Conservation (phyloP, 306 rosid species). For the Cicer pinnatifidum region DNA sequence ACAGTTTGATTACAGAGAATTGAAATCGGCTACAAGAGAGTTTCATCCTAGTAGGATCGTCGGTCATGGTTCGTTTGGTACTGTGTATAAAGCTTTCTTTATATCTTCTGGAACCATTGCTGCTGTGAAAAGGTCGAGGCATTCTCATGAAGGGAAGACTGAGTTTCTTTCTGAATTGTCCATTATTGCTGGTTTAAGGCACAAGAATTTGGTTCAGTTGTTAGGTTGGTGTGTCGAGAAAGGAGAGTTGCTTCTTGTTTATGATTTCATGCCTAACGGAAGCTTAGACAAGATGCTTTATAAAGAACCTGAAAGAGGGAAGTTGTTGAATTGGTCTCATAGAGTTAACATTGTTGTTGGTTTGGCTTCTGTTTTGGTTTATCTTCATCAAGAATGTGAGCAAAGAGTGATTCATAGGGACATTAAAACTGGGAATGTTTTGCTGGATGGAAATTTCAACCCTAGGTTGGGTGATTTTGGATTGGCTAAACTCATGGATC, state of each 20-base stretch:
- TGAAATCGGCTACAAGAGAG: conserved; percentile 63
- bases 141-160: conserved; percentile 44
- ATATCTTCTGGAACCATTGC: conserved; percentile 54
- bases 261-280: conserved; percentile 40
- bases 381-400: conserved; percentile 81
- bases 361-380: conserved; percentile 71
- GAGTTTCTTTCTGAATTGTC: conserved; percentile 38
- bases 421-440: conserved; percentile 70
- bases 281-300: conserved; percentile 50
- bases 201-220: conserved; percentile 37
- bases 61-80: conserved; percentile 78
- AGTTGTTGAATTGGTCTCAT: conserved; percentile 58
- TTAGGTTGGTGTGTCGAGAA: conserved; percentile 37
- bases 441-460: conserved; percentile 64
- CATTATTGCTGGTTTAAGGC: conserved; percentile 38
- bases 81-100: conserved; percentile 73
- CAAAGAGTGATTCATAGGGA: conserved; percentile 81
- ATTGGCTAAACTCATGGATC: conserved; percentile 87
- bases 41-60: conserved; percentile 72
- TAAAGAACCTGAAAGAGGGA: conserved; percentile 49
- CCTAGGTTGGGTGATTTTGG: conserved; percentile 79
- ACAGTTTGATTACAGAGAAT: conserved; percentile 62
- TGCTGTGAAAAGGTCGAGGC: conserved; percentile 44
- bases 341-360: conserved; percentile 71
- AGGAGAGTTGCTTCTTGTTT: conserved; percentile 31